Conservation (phyloP, 1,139 yeast genomes). For the Sugiyamaella japonica region DNA sequence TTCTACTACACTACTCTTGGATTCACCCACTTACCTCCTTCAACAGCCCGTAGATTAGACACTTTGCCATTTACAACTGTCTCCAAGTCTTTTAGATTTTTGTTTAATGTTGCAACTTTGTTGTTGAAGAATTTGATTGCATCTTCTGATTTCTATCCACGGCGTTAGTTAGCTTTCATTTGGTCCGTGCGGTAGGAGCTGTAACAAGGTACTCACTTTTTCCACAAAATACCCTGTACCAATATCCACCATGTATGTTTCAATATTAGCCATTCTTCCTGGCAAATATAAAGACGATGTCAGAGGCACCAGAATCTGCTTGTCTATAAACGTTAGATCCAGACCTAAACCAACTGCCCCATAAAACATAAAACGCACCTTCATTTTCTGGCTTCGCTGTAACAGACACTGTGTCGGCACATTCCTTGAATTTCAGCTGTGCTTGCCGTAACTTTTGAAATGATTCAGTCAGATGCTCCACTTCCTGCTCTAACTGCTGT, state of each 20-base stretch:
- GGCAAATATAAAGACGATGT: conserved; percentile 89
- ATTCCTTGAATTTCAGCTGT: conserved; percentile 76
- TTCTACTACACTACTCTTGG: not conserved
- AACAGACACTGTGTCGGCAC: conserved; percentile 65
- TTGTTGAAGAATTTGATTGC: conserved; percentile 71
- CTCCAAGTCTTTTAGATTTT: conserved; percentile 73
- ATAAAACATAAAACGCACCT: conserved; percentile 26
- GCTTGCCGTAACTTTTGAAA: conserved; percentile 84
- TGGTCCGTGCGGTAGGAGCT: not conserved
- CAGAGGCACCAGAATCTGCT: conserved; percentile 75
- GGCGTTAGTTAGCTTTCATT: not conserved
- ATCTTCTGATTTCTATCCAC: conserved; percentile 43
- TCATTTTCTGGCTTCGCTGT: conserved; percentile 51
- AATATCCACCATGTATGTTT: conserved; percentile 82
- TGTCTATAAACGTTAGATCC: conserved; percentile 31
- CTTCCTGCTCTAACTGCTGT: conserved; percentile 79
- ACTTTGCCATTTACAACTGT: conserved; percentile 54
- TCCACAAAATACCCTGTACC: conserved; percentile 97
- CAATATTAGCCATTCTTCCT: conserved; percentile 64
- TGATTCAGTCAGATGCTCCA: conserved; percentile 82
- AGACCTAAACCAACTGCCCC: not conserved
- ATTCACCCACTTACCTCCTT: conserved; percentile 25
- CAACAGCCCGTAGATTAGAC: conserved; percentile 37
- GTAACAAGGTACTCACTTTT: conserved; percentile 43
- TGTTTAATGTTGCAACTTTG: conserved; percentile 69